Conservation (phyloP, 2,329 filamentous ascomycete species). For the Orbilia ellipsospora region DNA sequence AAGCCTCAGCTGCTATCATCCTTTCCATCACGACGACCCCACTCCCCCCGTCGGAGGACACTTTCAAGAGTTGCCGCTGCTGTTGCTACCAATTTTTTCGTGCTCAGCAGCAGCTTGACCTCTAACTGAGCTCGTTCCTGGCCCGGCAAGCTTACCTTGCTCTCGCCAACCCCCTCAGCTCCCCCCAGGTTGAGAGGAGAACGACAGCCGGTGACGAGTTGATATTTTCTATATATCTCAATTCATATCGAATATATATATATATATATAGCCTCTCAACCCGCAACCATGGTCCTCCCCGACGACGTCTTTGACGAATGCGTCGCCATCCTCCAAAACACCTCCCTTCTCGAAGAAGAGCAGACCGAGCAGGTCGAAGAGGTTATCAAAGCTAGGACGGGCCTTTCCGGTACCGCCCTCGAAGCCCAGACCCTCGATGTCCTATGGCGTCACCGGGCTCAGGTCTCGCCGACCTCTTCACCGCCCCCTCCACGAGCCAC, state of each 20-base stretch:
- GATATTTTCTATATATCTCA: too few relatives aligned
- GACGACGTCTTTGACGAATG: slow-evolving; percentile 94
- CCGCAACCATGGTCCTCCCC: slow-evolving; percentile 67
- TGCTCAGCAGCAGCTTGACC: too few relatives aligned
- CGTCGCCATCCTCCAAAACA: slow-evolving; percentile 79
- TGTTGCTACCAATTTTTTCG: too few relatives aligned
- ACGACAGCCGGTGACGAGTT: not conserved
- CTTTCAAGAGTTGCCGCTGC: too few relatives aligned
- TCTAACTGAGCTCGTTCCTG: slow-evolving; percentile 5
- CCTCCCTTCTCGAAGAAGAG: slow-evolving; percentile 80
- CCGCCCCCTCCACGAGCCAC: slow-evolving; percentile 83
- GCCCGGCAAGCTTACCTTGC: slow-evolving; percentile 11
- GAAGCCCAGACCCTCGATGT: slow-evolving; percentile 92
- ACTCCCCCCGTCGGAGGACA: not conserved
- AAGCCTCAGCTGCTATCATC: not conserved
- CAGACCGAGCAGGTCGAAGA: slow-evolving; percentile 93
- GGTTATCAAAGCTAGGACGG: slow-evolving; percentile 81
- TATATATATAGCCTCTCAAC: too few relatives aligned
- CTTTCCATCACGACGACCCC: slow-evolving; percentile 1
- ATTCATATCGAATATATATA: too few relatives aligned
- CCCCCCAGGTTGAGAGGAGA: slow-evolving; percentile 7
- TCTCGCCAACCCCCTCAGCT: slow-evolving; percentile 45
- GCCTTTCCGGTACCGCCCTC: slow-evolving; percentile 77
- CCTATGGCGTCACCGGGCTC: slow-evolving; percentile 83
- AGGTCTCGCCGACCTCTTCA: slow-evolving; percentile 77